These are phyloP conservation scores for Tulasnella sp. DNA, from an alignment of 768 basidiomycete genomes.

Conservation along the genomic window DNA sequence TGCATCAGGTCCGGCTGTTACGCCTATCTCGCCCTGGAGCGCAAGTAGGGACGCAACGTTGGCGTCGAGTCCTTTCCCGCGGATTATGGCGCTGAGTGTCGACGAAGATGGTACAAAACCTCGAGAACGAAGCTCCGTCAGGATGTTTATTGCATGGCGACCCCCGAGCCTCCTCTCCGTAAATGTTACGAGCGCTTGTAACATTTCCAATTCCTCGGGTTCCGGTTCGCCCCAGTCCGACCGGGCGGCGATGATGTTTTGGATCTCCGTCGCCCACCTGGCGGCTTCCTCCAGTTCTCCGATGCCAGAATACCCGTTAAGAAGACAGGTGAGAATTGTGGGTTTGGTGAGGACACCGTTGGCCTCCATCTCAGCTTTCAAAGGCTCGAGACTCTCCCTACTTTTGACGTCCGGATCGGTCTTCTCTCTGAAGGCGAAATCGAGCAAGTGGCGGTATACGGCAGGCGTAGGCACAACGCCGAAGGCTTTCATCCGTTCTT, in stretches of 20 bases:
- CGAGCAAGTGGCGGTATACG: not conserved
- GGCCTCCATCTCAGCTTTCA: not conserved
- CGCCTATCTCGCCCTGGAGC: conserved; percentile 42
- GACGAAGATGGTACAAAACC: conserved; percentile 8
- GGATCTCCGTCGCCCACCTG: not conserved
- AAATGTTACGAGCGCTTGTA: not conserved
- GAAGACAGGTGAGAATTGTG: not conserved
- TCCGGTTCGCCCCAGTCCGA: not conserved
- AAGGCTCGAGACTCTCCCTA: not conserved
- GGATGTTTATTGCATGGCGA: not conserved
- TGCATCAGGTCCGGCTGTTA: conserved; percentile 43
- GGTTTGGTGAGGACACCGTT: not conserved
- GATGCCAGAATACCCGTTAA: not conserved
- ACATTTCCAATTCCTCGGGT: not conserved
- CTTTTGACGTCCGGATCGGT: not conserved
- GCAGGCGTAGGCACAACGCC: not conserved
- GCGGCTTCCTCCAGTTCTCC: not conserved
- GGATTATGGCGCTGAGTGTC: not conserved
- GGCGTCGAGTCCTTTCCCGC: not conserved
- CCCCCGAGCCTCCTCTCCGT: not conserved
- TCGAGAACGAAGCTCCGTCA: not conserved
- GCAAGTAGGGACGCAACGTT: conserved; percentile 34
- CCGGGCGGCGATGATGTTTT: not conserved
- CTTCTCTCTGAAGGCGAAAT: not conserved
- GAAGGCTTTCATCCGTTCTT: not conserved